These are phyloP conservation scores for Exophiala lecanii-corni DNA, from an alignment of 2,329 filamentous ascomycete species.

Conservation along the genomic window DNA sequence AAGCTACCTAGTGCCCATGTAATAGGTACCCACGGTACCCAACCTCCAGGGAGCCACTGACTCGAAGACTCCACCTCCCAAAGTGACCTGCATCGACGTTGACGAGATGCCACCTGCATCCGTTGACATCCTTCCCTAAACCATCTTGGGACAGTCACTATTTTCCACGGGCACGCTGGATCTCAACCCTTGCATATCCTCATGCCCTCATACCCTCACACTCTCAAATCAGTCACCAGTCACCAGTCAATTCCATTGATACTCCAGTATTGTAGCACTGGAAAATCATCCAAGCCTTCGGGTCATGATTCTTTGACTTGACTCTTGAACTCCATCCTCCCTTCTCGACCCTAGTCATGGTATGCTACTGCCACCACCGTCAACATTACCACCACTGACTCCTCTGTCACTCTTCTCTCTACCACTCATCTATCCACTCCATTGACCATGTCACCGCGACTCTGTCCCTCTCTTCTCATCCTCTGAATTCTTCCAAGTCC, in stretches of 20 bases:
- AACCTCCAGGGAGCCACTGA: too few species aligned
- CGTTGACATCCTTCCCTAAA: too few species aligned
- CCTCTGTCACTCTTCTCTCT: slow-evolving; percentile 4
- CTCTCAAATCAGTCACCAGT: not conserved
- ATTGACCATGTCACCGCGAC: slow-evolving; percentile 14
- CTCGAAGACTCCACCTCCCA: too few species aligned
- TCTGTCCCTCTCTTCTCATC: slow-evolving; percentile 8
- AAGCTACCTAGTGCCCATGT: too few species aligned
- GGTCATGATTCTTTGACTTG: too few species aligned
- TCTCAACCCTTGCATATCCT: not conserved
- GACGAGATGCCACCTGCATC: too few species aligned
- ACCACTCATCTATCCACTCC: slow-evolving; percentile 4
- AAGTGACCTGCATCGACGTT: too few species aligned
- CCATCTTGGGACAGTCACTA: too few species aligned
- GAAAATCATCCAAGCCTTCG: not conserved
- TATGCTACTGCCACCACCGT: slow-evolving; percentile 20
- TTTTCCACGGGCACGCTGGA: not conserved
- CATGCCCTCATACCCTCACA: not conserved
- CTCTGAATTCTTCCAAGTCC: slow-evolving; percentile 10
- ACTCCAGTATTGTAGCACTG: not conserved
- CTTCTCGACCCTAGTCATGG: slow-evolving; percentile 7
- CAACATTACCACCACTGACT: slow-evolving; percentile 1
- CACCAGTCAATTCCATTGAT: too few species aligned
- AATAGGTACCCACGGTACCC: too few species aligned
- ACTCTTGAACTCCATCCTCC: too few species aligned